Evolutionary conservation across 768 basidiomycete genomes (phyloP).

Genomic region (Podaxis sp.): DNA sequence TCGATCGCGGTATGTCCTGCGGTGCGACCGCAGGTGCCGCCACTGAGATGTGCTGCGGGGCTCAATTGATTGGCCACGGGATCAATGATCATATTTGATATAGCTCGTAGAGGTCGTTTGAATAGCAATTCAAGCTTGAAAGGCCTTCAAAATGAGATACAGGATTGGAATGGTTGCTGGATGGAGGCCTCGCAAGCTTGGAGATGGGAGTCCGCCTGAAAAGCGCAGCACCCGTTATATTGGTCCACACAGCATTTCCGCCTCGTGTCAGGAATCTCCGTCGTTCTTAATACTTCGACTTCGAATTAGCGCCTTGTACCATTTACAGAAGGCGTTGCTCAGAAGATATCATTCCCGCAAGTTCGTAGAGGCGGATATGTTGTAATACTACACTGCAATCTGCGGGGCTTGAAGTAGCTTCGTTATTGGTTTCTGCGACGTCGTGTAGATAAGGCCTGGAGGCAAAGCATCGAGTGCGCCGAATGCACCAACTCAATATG

Average conservation of each 20-base stretch:
- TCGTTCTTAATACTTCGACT: constrained; percentile 12
- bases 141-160: not conserved
- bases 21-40: not conserved
- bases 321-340: not conserved
- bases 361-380: not conserved
- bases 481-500: no score
- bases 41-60: not conserved
- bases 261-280: not conserved
- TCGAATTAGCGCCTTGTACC: constrained; percentile 9
- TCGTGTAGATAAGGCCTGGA: not conserved
- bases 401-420: not conserved
- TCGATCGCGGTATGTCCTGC: not conserved
- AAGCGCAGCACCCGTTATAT: not conserved
- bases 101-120: not conserved
- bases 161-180: not conserved
- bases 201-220: not conserved
- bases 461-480: no score
- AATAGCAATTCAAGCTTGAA: not conserved
- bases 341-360: not conserved
- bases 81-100: not conserved
- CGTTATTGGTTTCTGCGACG: not conserved
- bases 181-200: constrained; percentile 4
- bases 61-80: not conserved
- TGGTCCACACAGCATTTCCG: not conserved
- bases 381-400: not conserved